Base-by-base conservation (phyloP, 2,329 filamentous ascomycete genomes). In the Arthrobotrys conoides region DNA sequence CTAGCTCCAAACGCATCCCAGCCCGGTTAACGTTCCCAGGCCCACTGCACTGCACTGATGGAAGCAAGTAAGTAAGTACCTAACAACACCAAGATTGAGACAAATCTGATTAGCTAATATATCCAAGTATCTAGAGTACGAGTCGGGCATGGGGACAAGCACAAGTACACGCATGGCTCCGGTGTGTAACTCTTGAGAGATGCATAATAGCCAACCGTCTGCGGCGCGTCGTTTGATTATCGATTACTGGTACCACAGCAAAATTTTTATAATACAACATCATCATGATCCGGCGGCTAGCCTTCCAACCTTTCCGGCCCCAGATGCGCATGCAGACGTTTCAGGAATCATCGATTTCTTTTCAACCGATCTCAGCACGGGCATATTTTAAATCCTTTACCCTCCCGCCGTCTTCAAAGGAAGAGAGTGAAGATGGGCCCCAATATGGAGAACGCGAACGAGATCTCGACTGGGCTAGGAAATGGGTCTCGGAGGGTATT, bases 401-500 rank as follows among this genome's bases (percentile, higher is more conserved):
- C 6, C 22, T 36, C 14, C 5, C n/a, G 3, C 20, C 10, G n/a
- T 30, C 46, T 10, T 12, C 44, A 9, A 6, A 18, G 10, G 4
- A 46, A 20, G 44, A 46, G 20, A 46, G 9, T 5, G 44, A 46
- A 1, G 20, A 14, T 14, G 22, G 18, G 20, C n/a, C 2, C 5
- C 27, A 36, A 36, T 22, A 51, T 16, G 20, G 12, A 4, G 48
- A 51, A 51, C n/a, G n/a, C n/a, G n/a, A 6, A 22, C 6, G 27
- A 10, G 73, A 77, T 33, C 41, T 71, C 49, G 33, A 46, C n/a
- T 16, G 41, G 30, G 73, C 67, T 6, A 53, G 73, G 18, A 22
- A 4, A 10, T 77, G 73, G 73, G 14, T 68, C 16, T 44, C 20
- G 33, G 44, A 55, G 10, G 51, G 51, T 14, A 2, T 12, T n/a